Conservation (phyloP, 2,329 filamentous ascomycete species). For the Paraphoma sp. region DNA sequence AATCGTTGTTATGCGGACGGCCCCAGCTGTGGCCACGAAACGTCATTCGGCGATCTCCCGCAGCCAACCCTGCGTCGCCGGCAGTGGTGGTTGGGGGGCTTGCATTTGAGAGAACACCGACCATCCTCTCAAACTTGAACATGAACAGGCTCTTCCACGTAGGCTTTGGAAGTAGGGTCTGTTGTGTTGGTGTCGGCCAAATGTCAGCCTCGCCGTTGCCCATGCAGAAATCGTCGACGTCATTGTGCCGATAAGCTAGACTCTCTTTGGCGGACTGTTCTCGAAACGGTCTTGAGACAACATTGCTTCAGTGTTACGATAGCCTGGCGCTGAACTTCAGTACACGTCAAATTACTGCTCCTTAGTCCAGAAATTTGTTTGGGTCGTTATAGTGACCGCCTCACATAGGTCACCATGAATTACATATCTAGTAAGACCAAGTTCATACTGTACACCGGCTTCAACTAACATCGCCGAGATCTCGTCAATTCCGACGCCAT, state of each 20-base stretch:
- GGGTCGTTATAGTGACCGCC: too few relatives aligned
- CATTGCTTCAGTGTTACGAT: conserved; percentile 24
- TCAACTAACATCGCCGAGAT: conserved; percentile 17
- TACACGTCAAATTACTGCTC: background rate
- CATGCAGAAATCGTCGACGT: conserved; percentile 28
- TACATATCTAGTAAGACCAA: conserved; percentile 35
- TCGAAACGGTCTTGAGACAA: conserved; percentile 26
- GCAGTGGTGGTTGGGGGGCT: background rate
- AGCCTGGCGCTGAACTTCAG: background rate
- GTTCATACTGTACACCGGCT: background rate
- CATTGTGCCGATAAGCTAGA: conserved; percentile 23
- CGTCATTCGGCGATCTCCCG: background rate
- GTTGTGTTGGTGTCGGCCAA: too few relatives aligned
- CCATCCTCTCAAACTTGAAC: background rate
- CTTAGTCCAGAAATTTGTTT: background rate
- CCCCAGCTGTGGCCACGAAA: background rate
- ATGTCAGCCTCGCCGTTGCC: background rate
- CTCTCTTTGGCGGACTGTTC: conserved; percentile 14
- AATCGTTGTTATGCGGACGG: background rate
- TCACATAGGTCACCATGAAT: conserved; percentile 31
- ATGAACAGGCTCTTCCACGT: too few relatives aligned
- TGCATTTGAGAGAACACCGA: background rate
- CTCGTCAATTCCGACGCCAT: conserved; percentile 32
- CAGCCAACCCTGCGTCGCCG: background rate
- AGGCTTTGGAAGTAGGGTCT: too few relatives aligned